Percentiles rank a stretch among this genome's conserved stretches.
Conservation (phyloP, 129 eudicot species). For the Ambrosia artemisiifolia region DNA sequence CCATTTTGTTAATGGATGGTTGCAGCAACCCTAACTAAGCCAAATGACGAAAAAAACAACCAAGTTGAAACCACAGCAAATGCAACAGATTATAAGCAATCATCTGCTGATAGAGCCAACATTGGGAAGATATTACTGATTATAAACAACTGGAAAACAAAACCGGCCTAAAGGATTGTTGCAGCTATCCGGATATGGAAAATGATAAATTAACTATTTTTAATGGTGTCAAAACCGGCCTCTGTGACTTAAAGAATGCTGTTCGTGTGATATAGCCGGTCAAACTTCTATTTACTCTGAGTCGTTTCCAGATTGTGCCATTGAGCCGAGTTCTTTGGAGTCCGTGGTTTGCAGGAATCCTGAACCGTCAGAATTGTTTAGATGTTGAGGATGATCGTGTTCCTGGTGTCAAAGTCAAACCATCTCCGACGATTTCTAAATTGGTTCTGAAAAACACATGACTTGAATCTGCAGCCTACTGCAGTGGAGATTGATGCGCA, state of each 20-base stretch:
- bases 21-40: neutral
- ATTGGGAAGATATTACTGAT: no score
- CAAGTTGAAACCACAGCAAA: neutral
- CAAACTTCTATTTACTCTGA: constrained; percentile 18
- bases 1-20: neutral
- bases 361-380: constrained; percentile 1
- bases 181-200: neutral
- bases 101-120: neutral
- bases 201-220: neutral
- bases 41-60: neutral
- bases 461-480: constrained; percentile 26
- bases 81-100: constrained; percentile 13
- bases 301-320: neutral
- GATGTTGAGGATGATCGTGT: constrained; percentile 14
- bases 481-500: constrained; percentile 24
- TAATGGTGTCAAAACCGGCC: neutral
- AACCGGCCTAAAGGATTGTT: neutral
- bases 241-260: constrained; percentile 27
- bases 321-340: constrained; percentile 2
- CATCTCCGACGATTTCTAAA: constrained; percentile 12
- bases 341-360: neutral
- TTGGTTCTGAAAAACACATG: constrained; percentile 18
- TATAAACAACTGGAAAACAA: constrained; percentile 11
- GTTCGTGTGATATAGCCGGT: constrained; percentile 15
- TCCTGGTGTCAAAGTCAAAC: constrained; percentile 14